Evolutionary conservation across 1,284 basidiomycete species (phyloP), one percentile per base, ranked within the genome.

Genomic region (Melampsora abietis-canadensis): DNA sequence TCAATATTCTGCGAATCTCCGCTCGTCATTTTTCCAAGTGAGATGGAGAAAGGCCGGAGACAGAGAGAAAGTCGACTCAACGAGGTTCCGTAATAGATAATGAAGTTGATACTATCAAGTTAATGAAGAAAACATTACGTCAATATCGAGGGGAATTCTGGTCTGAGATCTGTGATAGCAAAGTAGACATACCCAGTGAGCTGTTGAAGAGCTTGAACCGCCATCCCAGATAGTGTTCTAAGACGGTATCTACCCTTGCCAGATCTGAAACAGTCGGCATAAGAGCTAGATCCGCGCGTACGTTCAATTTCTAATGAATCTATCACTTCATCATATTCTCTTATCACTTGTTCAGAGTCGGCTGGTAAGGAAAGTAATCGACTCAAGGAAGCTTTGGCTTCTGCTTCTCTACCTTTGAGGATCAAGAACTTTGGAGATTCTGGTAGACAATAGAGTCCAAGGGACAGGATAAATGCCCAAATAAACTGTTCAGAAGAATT

Each of bases 151-250:
- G 10, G 6, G 10, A 12, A 14, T n/a, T 54, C 21, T 12, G 17
- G 15, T 51, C 48, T n/a, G 51, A n/a, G 6, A 54, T 27, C 34
- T 8, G 34, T 8, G 8, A 34, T n/a, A 12, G 21, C 21, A 54
- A 54, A 54, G 51, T 2, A 27, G 24, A 54, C 51, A n/a, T 3
- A 79, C 80, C 89, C 90, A 47, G 90, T 91, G 80, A 90, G 87
- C 83, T 93, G 90, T 83, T 92, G 90, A 87, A 86, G 88, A 75
- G 85, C 88, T 82, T 91, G 90, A 79, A 91, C 85, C 51, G 77
- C 77, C 66, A 78, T 83, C 78, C 91, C 92, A 40, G 90, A 88
- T 78, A 90, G 83, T 46, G 90, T 91, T 76, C 92, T 89, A 80
- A 89, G 85, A 76, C 86, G 84, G 80, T 89, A 85, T 81, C 86